Evolutionary conservation across 768 basidiomycete species (phyloP).

Genomic region (Gelatoporia subvermispora): DNA sequence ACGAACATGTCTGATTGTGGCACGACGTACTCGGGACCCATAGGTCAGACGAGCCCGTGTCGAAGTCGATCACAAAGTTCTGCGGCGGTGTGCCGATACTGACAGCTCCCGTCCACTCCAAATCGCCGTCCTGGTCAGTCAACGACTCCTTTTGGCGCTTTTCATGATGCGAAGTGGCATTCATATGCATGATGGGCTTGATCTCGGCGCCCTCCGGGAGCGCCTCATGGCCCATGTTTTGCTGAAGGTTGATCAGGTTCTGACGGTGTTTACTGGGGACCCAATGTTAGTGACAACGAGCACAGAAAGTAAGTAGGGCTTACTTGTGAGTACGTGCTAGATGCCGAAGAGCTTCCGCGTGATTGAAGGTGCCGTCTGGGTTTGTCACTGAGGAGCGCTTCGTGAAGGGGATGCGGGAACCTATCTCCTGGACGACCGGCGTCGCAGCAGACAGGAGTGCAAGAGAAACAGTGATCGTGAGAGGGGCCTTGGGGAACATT

Average conservation of each 20-base stretch:
- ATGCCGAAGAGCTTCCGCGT: constrained; percentile 8
- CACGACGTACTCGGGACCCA: constrained; percentile 5
- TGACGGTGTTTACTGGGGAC: neutral
- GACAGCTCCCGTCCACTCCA: constrained; percentile 41
- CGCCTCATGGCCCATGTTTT: constrained; percentile 9
- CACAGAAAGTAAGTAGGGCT: neutral
- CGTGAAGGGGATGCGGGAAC: constrained; percentile 5
- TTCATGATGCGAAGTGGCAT: neutral
- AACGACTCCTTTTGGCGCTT: constrained; percentile 30
- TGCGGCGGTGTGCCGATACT: constrained; percentile 41
- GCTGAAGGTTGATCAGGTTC: constrained; percentile 1
- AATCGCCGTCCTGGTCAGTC: constrained; percentile 26
- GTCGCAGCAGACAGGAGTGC: constrained; percentile 2
- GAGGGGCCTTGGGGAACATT: constrained; percentile 9
- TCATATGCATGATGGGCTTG: constrained; percentile 12
- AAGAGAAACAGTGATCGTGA: constrained; percentile 8
- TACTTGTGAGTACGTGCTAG: constrained; percentile 12
- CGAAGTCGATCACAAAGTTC: constrained; percentile 17
- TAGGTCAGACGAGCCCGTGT: constrained; percentile 10
- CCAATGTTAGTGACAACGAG: neutral
- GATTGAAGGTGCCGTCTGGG: constrained; percentile 14
- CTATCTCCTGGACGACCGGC: constrained; percentile 4
- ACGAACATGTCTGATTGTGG: neutral
- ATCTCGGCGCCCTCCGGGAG: constrained; percentile 23
- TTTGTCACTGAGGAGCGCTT: constrained; percentile 6